Base-by-base conservation (phyloP, 805 yeast species). In the Cyberlindnera americana region DNA sequence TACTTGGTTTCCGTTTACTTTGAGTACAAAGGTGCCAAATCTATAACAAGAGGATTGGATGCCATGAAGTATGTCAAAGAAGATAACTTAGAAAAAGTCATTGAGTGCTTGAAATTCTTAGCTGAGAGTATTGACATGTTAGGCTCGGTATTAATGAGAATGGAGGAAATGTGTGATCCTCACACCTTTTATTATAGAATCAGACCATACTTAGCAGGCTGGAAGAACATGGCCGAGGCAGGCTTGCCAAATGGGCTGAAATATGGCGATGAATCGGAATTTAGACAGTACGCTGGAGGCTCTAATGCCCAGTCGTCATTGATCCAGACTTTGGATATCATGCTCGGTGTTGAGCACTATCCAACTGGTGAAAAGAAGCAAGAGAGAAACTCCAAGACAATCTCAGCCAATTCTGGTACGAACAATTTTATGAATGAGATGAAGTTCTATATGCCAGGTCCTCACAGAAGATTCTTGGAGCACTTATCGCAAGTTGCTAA, bases 161-260 rank as follows among this genome's bases (percentile, higher is more conserved):
- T 90, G 93, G 89, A 85, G 55, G 95, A 90, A 50, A 83, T 83
- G 83, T 87, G 96, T 61, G 96, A 89, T 56, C 97, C 98, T 3
- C 95, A 88, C 57, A 81, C 84, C 4, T 90, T 91, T 59, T 90
- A 86, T 62, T 85, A 75, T 66, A 75, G 91, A 44, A 73, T 90
- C 33, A 73, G 98, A 55, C 97, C 97, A 1, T 90, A 75, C 53
- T 66, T 91, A 48, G 96, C 96, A 1, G 98, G 97, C 2, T 91
- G 96, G 95, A 81, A 80, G 57, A 86, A 86, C 55, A 90, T 91
- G 96, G 77, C 75, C 19, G 87, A 78, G 40, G 89, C 82, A 2
- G 97, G 97, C 0, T 69, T 90, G 42, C 79, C 80, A 12, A 62
- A 79, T 43, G 98, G 97, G 1, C 81, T 90, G 2, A 66, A 70